phyloP scores from a whole-genome alignment of 768 basidiomycete species.

The Kwoniella bestiolae region DNA sequence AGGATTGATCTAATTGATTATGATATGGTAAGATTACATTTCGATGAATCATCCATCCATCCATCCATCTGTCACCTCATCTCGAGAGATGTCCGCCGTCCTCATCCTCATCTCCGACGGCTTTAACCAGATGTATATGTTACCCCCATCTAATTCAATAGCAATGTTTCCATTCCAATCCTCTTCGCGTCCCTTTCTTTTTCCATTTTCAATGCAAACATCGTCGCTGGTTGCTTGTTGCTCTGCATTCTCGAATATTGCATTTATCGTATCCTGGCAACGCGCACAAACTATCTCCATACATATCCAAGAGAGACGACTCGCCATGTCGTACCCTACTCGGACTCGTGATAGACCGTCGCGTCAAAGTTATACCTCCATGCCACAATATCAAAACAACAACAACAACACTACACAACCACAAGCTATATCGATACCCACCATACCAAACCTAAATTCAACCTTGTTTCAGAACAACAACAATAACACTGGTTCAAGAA shows the following conservation, averaged over 20 bases:
- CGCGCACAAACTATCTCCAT: background rate
- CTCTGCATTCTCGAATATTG: background rate
- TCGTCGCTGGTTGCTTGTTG: no score
- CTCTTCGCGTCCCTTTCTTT: constrained; percentile 3
- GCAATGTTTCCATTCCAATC: no score
- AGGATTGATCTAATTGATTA: no score
- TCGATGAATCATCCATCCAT: no score
- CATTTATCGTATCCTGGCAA: background rate
- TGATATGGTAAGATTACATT: no score
- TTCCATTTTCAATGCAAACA: background rate
- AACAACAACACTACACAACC: constrained; percentile 1
- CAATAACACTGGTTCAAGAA: constrained; percentile 4
- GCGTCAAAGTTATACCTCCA: background rate
- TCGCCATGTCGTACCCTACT: constrained; percentile 23
- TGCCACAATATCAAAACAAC: constrained; percentile 6
- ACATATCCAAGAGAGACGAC: background rate
- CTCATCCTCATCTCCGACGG: background rate
- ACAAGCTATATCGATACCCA: background rate
- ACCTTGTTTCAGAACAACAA: constrained; percentile 18
- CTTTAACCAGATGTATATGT: background rate
- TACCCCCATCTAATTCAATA: background rate
- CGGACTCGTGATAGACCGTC: constrained; percentile 19
- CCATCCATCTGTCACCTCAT: no score
- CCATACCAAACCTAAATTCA: background rate
- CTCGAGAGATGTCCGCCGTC: no score